Evolutionary conservation across 192 early-diverging fungal genomes (phyloP).

Genomic region (Pecoramyces ruminantium): DNA sequence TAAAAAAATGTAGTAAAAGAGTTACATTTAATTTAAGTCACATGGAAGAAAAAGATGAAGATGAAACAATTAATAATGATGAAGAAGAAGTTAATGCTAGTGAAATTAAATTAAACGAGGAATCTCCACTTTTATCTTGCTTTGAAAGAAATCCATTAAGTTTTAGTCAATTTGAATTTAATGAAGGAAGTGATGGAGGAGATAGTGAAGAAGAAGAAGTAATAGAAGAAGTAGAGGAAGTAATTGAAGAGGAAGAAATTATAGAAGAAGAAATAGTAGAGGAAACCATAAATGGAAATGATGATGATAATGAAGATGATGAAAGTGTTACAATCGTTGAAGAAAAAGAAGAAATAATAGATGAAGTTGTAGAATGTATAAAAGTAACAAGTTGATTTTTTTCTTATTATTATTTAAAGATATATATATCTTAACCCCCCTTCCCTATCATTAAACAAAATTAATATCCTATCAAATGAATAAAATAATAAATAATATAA

Average conservation of each 20-base stretch:
- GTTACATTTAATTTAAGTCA: neutral
- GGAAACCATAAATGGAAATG: neutral
- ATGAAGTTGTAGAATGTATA: neutral
- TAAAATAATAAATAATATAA: too few relatives aligned
- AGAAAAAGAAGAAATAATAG: neutral
- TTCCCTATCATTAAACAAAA: too few relatives aligned
- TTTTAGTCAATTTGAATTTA: neutral
- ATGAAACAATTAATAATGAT: neutral
- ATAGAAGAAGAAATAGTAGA: neutral
- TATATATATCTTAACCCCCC: too few relatives aligned
- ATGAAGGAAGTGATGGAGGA: neutral
- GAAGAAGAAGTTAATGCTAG: neutral
- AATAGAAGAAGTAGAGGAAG: neutral
- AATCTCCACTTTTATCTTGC: neutral
- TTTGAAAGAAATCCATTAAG: neutral
- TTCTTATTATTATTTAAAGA: too few relatives aligned
- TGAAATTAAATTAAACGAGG: neutral
- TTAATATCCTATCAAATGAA: too few relatives aligned
- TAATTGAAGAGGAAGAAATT: neutral
- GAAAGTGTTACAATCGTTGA: neutral
- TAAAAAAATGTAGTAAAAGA: neutral
- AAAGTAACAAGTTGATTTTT: neutral
- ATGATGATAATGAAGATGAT: neutral
- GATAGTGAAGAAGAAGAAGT: neutral
- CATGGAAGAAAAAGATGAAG: neutral